phyloP scores from a whole-genome alignment of 371 early-diverging fungal species.

The Fennellomyces sp. region DNA sequence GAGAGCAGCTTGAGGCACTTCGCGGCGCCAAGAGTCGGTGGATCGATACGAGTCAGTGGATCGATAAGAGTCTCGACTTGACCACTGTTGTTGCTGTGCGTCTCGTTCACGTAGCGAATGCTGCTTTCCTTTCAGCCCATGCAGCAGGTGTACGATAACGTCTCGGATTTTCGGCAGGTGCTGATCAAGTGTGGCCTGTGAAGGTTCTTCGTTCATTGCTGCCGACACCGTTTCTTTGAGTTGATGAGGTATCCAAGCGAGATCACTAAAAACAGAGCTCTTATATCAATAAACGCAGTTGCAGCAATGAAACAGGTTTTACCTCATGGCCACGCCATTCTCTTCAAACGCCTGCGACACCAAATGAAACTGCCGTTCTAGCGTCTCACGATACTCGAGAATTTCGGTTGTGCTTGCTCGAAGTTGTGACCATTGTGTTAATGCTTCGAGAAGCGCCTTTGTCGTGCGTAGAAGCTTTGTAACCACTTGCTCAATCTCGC shows the following conservation, averaged over 20 bases:
- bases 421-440: conserved; percentile 60
- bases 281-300: neutral
- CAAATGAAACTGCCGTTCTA: conserved; percentile 57
- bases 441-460: conserved; percentile 58
- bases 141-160: conserved; percentile 63
- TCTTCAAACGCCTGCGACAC: conserved; percentile 64
- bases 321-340: conserved; percentile 57
- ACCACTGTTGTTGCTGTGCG: neutral
- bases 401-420: conserved; percentile 52
- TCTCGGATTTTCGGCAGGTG: conserved; percentile 65
- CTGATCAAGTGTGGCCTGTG: conserved; percentile 54
- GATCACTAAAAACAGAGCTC: conserved; percentile 40
- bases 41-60: conserved; percentile 17
- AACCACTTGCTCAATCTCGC: conserved; percentile 64
- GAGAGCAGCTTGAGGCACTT: conserved; percentile 43
- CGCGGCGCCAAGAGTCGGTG: conserved; percentile 37
- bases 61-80: conserved; percentile 11
- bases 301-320: conserved; percentile 12
- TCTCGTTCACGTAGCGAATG: conserved; percentile 50
- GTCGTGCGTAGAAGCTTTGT: conserved; percentile 64
- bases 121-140: conserved; percentile 65
- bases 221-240: conserved; percentile 54
- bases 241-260: conserved; percentile 62
- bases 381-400: conserved; percentile 58
- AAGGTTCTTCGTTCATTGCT: conserved; percentile 59